Base-by-base conservation (phyloP, 2,329 filamentous ascomycete genomes). In the Trichoderma pleuroti region DNA sequence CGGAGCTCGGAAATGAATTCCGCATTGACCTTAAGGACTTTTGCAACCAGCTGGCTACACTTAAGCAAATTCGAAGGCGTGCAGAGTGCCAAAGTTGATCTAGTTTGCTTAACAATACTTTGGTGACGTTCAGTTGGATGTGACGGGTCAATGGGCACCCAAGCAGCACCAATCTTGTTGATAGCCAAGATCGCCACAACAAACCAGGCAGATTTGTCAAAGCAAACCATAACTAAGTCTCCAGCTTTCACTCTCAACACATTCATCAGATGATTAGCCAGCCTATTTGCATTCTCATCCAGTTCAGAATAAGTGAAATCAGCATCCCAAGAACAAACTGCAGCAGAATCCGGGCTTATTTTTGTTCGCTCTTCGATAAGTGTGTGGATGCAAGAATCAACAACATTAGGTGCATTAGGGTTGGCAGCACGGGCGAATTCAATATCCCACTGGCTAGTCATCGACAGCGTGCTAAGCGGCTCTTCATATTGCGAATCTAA, bases 171-270 rank as follows among this genome's bases (percentile, higher is more conserved):
- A 9, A 74, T 71, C 57, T 77, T 77, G 32, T 78, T 71, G 26
- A 78, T 71, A n/a, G 68, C 77, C 11, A 78, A 52, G 52, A 76
- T 75, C 1, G 74, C 73, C 1, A 77, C 71, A 2, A 74, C 21
- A 18, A 70, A 71, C 72, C 71, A 74, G 18, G 63, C 39, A 5
- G 70, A 76, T 72, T 77, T 74, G 26, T 74, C 72, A 12, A 72
- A 73, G 61, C 62, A 74, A 4, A 73, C 26, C 1, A 72, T 59
- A 4, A 74, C 65, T 0, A 59, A 14, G 76, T 71, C 54, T 76
- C 7, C 74, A 74, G 2, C 67, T 39, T 26, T 81, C 73, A 32
- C 77, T 75, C 8, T 39, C 7, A 28, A 10, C 8, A 12, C 21
- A 14, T 21, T 11, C 68, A 36, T 14, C 54, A 68, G 36, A 32